Percentiles rank a stretch among this genome's conserved stretches.
These are phyloP conservation scores for Thielaviopsis musarum DNA, from an alignment of 2,329 filamentous ascomycete species.

Conservation along the genomic window DNA sequence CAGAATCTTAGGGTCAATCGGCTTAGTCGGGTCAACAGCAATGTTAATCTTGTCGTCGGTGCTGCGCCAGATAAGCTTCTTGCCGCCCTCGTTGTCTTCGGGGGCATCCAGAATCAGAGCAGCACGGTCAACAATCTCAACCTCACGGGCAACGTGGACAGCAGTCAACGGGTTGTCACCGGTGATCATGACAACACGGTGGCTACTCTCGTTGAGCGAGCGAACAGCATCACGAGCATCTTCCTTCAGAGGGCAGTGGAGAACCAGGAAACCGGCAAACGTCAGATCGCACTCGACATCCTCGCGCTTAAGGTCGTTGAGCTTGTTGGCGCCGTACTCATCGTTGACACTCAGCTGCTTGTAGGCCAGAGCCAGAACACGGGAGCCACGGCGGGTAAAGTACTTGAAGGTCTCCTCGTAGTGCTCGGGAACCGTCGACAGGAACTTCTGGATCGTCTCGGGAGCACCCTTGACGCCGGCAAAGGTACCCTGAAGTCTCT, in stretches of 20 bases:
- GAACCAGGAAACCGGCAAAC: conserved; percentile 89
- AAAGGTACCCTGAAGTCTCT: conserved; percentile 71
- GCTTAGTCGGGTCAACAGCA: conserved; percentile 65
- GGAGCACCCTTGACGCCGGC: conserved; percentile 93
- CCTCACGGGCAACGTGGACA: conserved; percentile 84
- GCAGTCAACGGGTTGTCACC: conserved; percentile 95
- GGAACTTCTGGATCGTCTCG: conserved; percentile 90
- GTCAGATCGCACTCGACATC: conserved; percentile 69
- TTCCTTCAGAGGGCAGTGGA: conserved; percentile 91
- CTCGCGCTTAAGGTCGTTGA: conserved; percentile 90
- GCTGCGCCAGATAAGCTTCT: conserved; percentile 82
- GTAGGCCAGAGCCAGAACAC: conserved; percentile 85
- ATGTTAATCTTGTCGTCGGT: conserved; percentile 82
- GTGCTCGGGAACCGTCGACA: conserved; percentile 62
- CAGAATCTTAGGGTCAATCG: conserved; percentile 66
- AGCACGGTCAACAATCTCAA: conserved; percentile 94
- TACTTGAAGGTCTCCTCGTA: conserved; percentile 99
- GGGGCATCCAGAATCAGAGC: conserved; percentile 89
- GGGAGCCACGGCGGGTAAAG: conserved; percentile 87
- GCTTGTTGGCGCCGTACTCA: conserved; percentile 66
- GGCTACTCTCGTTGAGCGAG: conserved; percentile 97
- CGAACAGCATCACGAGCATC: conserved; percentile 86
- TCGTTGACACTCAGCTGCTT: conserved; percentile 72
- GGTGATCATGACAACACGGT: conserved; percentile 97
- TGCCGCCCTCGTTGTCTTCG: conserved; percentile 67